phyloP scores from a whole-genome alignment of 345 rosid species.

The Eutrema heterophyllum region DNA sequence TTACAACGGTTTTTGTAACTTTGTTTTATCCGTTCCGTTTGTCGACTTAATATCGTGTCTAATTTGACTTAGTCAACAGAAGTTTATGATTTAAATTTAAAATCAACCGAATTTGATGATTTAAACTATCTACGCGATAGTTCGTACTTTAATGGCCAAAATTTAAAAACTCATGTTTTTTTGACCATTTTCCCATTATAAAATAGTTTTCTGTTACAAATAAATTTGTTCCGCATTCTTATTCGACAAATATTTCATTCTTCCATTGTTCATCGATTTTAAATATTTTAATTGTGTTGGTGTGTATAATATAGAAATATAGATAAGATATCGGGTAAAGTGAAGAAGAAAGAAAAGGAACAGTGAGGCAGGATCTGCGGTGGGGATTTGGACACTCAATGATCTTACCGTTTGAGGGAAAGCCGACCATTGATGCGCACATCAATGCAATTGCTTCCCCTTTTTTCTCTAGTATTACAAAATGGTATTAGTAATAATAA shows the following conservation, averaged over 20 bases:
- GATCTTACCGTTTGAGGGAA: constrained; percentile 31
- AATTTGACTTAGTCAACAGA: too few species aligned
- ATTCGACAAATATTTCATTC: constrained; percentile 23
- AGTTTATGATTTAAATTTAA: too few species aligned
- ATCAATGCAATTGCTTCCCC: constrained; percentile 31
- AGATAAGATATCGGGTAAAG: constrained; percentile 13
- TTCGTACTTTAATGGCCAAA: too few species aligned
- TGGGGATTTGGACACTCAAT: constrained; percentile 35
- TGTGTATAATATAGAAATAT: neutral
- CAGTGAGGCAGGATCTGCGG: constrained; percentile 36
- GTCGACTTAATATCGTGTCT: too few species aligned
- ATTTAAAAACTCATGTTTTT: too few species aligned
- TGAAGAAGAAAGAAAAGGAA: constrained; percentile 18
- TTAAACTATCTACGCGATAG: too few species aligned
- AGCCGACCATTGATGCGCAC: constrained; percentile 34
- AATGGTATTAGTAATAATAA: neutral
- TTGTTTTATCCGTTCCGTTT: too few species aligned
- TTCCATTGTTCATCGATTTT: neutral
- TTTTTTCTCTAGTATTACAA: neutral
- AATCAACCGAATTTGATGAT: too few species aligned
- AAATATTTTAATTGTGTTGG: neutral
- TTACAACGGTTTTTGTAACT: too few species aligned
- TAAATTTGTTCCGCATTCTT: neutral
- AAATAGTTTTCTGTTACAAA: neutral
- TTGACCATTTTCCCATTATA: too few species aligned